phyloP scores from a whole-genome alignment of 148 eudicot species.

The Limonium bicolor region DNA sequence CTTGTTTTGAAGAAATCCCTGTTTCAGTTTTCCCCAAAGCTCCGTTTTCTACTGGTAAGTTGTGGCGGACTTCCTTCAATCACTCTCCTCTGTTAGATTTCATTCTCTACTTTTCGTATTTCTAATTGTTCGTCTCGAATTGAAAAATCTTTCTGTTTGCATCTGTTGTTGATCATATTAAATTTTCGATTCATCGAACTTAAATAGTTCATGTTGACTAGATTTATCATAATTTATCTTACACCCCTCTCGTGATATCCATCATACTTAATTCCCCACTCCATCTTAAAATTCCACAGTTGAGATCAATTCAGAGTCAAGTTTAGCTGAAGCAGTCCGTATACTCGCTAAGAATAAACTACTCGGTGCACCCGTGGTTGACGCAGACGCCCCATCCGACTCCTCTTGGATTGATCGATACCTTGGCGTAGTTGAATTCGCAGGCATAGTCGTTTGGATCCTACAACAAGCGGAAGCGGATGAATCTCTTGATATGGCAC shows the following conservation, averaged over 20 bases:
- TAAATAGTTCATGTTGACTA: not conserved
- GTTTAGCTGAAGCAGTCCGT: conserved; percentile 76
- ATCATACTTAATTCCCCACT: not conserved
- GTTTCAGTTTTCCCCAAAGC: conserved; percentile 72
- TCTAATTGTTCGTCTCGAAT: not conserved
- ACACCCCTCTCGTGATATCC: not conserved
- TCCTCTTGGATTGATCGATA: conserved; percentile 92
- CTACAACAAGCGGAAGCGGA: conserved; percentile 84
- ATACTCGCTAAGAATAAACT: conserved; percentile 61
- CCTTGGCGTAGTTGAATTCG: conserved; percentile 80
- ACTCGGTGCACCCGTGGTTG: conserved; percentile 86
- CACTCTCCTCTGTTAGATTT: not conserved
- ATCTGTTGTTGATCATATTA: not conserved
- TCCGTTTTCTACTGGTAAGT: conserved; percentile 41
- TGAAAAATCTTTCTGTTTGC: not conserved
- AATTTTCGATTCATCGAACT: not conserved
- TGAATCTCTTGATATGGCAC: conserved; percentile 14
- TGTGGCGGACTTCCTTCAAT: not conserved
- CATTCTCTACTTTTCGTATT: not conserved
- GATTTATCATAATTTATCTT: not conserved
- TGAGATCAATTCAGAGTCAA: conserved; percentile 75
- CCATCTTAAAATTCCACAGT: conserved; percentile 17
- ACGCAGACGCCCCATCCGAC: conserved; percentile 60
- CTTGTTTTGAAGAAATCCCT: conserved; percentile 79
- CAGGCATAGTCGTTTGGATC: conserved; percentile 95